Evolutionary conservation across 805 yeast species (phyloP).

Genomic region (Barnettozyma populi): DNA sequence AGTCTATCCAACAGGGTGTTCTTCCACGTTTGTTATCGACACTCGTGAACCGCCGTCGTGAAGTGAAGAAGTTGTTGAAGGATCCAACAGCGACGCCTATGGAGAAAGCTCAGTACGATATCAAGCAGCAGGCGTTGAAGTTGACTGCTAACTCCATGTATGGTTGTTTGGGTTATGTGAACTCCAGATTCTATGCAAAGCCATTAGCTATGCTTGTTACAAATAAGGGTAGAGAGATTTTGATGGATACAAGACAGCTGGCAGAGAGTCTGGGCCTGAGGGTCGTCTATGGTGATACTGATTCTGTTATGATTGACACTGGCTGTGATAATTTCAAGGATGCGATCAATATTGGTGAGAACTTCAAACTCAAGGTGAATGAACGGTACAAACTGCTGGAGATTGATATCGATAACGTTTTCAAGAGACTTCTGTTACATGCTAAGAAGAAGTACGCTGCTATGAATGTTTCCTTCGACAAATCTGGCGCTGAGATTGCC

Average conservation of each 20-base stretch:
- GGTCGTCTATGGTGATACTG: conserved; percentile 97
- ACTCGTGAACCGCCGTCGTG: conserved; percentile 86
- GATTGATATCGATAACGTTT: conserved; percentile 92
- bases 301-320: conserved; percentile 97
- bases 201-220: conserved; percentile 96
- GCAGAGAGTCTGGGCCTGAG: conserved; percentile 81
- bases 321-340: conserved; percentile 63
- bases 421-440: conserved; percentile 75
- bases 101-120: conserved; percentile 82
- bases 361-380: conserved; percentile 80
- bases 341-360: conserved; percentile 77
- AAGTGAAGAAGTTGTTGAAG: conserved; percentile 81
- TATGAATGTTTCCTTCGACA: conserved; percentile 49
- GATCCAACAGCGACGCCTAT: conserved; percentile 57
- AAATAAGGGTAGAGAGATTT: conserved; percentile 89
- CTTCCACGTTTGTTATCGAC: conserved; percentile 79
- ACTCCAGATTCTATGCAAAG: conserved; percentile 91
- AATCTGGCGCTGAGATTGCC: conserved; percentile 51
- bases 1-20: conserved; percentile 64
- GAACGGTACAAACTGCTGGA: conserved; percentile 84
- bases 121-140: conserved; percentile 92
- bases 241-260: conserved; percentile 85
- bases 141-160: conserved; percentile 99
- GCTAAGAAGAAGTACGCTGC: conserved; percentile 99
- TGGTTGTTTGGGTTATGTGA: conserved; percentile 92